These are phyloP conservation scores for Musa schizocarpa DNA, from an alignment of 176 grass and related monocot genomes.

Conservation along the genomic window DNA sequence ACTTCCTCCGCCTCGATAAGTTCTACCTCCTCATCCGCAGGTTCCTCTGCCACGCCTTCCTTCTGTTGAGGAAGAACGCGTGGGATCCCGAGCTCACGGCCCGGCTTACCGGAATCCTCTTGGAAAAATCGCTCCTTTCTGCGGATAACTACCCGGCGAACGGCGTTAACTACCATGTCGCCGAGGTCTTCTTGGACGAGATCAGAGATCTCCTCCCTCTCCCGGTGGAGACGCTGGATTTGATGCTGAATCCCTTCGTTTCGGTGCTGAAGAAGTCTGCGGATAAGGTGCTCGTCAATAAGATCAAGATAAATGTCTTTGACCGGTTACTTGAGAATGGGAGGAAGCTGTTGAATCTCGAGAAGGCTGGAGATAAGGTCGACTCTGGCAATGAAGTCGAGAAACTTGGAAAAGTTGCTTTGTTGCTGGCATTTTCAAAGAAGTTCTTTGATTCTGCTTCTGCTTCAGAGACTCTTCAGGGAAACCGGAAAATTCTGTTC, in stretches of 20 bases:
- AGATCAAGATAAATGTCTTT: conserved; percentile 59
- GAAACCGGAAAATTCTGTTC: conserved; percentile 51
- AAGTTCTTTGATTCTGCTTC: conserved; percentile 56
- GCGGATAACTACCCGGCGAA: conserved; percentile 7
- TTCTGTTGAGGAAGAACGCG: conserved; percentile 35
- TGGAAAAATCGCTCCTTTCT: conserved; percentile 38
- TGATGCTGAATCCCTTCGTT: conserved; percentile 51
- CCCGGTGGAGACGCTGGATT: conserved; percentile 23
- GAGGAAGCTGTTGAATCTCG: conserved; percentile 28
- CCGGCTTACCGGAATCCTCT: conserved; percentile 31
- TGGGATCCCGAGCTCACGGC: conserved; percentile 37
- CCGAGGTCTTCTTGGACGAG: conserved; percentile 78
- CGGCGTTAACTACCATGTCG: conserved; percentile 58
- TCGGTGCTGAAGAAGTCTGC: conserved; percentile 46
- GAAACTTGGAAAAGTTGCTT: conserved; percentile 44
- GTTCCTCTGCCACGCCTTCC: conserved; percentile 64
- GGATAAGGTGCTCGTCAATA: conserved; percentile 58
- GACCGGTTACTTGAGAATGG: conserved; percentile 39
- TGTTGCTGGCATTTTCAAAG: conserved; percentile 56
- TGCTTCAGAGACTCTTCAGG: conserved; percentile 45
- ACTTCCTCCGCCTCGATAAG: conserved; percentile 85
- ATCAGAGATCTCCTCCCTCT: conserved; percentile 50
- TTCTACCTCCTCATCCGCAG: conserved; percentile 88
- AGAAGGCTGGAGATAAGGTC: conserved; percentile 37
- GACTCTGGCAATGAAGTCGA: conserved; percentile 47